A percentile compares a stretch with the other conserved stretches of the same genome.
Conservation (phyloP, 2,329 filamentous ascomycete species). For the Metarhizium humberi region DNA sequence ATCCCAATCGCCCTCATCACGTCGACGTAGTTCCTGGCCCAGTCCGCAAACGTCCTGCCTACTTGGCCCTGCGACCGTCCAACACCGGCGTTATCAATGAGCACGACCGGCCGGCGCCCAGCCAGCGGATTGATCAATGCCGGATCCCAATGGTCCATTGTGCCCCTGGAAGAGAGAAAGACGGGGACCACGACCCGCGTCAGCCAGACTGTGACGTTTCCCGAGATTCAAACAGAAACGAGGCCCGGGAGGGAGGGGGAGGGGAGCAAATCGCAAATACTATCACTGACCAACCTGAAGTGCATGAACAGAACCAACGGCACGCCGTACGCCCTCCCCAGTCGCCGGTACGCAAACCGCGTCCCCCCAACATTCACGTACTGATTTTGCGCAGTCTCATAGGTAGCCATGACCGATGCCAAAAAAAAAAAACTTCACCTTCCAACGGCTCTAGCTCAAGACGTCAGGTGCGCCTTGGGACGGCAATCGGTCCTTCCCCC, state of each 20-base stretch:
- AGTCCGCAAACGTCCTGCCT: slow-evolving; percentile 19
- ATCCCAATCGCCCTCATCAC: slow-evolving; percentile 28
- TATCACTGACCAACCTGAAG: slow-evolving; percentile 18
- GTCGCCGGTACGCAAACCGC: too few relatives aligned
- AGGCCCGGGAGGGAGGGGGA: neutral
- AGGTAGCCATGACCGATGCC: slow-evolving; percentile 18
- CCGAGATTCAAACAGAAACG: neutral
- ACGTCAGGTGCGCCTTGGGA: neutral
- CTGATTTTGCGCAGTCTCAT: slow-evolving; percentile 18
- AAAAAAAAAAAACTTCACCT: neutral
- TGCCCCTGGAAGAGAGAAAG: slow-evolving; percentile 16
- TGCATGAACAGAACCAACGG: slow-evolving; percentile 23
- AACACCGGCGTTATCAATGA: slow-evolving; percentile 39
- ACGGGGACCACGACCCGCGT: neutral
- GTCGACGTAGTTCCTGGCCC: slow-evolving; percentile 24
- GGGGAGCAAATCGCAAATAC: neutral
- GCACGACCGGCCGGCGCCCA: slow-evolving; percentile 29
- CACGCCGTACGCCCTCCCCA: slow-evolving; percentile 12
- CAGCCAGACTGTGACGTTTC: neutral
- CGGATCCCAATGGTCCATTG: slow-evolving; percentile 33
- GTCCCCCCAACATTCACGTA: slow-evolving; percentile 17
- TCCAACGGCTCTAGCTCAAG: too few relatives aligned
- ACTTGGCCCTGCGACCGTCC: slow-evolving; percentile 35
- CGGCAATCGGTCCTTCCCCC: neutral
- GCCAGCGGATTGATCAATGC: slow-evolving; percentile 35